These are phyloP conservation scores for Gossypium trilobum DNA, from an alignment of 441 rosid genomes.

Conservation along the genomic window DNA sequence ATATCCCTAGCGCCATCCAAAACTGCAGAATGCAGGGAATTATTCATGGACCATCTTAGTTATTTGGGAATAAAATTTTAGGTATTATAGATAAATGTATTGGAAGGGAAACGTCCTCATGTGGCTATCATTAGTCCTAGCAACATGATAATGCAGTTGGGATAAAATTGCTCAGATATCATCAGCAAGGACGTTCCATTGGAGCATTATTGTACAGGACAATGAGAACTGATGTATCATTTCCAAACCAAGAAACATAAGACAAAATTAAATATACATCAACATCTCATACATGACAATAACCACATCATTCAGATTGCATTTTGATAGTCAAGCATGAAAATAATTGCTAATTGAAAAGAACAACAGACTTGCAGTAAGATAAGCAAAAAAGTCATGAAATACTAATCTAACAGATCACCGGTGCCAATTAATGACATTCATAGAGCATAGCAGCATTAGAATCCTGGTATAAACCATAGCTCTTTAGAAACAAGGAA, in stretches of 20 bases:
- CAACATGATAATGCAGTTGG: background rate
- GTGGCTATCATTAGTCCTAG: background rate
- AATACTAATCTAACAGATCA: background rate
- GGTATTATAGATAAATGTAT: background rate
- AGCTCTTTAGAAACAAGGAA: background rate
- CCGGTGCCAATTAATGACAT: background rate
- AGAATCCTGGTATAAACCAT: background rate
- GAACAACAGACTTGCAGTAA: background rate
- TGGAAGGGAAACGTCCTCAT: background rate
- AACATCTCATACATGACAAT: background rate
- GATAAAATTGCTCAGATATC: background rate
- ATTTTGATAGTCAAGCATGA: background rate
- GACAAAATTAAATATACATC: background rate
- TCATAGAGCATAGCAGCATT: background rate
- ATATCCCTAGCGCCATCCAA: conserved; percentile 77
- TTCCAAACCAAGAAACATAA: background rate
- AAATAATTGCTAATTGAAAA: background rate
- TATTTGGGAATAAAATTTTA: background rate
- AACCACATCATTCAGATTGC: background rate
- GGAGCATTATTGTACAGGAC: background rate
- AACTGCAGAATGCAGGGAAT: conserved; percentile 30
- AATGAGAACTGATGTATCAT: background rate
- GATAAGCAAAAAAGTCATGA: background rate
- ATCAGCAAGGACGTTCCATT: background rate
- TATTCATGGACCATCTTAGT: background rate